phyloP scores from a whole-genome alignment of 2,329 filamentous ascomycete genomes.

The Talaromyces verruculosus region DNA sequence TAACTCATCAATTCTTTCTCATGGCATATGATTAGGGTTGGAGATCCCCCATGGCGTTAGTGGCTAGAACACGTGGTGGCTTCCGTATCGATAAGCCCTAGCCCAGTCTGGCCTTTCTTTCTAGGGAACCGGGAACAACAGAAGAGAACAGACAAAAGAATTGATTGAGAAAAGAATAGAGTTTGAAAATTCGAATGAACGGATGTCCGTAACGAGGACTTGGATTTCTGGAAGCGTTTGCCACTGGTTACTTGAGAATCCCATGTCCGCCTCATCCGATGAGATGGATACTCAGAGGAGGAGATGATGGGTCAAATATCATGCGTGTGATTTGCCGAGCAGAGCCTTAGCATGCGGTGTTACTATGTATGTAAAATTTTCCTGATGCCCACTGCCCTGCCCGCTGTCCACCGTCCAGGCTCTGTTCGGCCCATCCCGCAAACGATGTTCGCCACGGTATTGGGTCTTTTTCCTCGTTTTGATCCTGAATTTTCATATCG shows the following conservation, averaged over 20 bases:
- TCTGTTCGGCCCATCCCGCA: constrained; percentile 12
- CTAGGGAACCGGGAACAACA: too few species aligned
- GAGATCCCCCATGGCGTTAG: neutral
- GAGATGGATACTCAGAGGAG: neutral
- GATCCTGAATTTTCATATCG: neutral
- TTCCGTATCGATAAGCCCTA: constrained; percentile 4
- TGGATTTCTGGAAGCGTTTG: neutral
- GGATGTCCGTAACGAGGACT: neutral
- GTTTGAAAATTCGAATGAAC: neutral
- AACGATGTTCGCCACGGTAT: constrained; percentile 9
- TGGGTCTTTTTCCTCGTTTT: neutral
- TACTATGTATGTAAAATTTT: neutral
- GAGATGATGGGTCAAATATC: neutral
- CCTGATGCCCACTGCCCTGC: neutral
- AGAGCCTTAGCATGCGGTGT: neutral
- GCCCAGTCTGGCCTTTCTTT: neutral
- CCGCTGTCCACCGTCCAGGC: neutral
- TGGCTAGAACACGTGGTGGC: constrained; percentile 10
- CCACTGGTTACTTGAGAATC: neutral
- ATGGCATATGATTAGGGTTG: neutral
- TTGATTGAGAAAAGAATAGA: too few species aligned
- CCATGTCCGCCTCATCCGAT: neutral
- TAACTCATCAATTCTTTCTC: neutral
- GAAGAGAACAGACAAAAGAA: too few species aligned
- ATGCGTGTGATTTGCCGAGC: neutral